Evolutionary conservation across 2,329 filamentous ascomycete genomes (phyloP), one percentile per base, ranked within the genome.

Genomic region (Fusarium keratoplasticum): DNA sequence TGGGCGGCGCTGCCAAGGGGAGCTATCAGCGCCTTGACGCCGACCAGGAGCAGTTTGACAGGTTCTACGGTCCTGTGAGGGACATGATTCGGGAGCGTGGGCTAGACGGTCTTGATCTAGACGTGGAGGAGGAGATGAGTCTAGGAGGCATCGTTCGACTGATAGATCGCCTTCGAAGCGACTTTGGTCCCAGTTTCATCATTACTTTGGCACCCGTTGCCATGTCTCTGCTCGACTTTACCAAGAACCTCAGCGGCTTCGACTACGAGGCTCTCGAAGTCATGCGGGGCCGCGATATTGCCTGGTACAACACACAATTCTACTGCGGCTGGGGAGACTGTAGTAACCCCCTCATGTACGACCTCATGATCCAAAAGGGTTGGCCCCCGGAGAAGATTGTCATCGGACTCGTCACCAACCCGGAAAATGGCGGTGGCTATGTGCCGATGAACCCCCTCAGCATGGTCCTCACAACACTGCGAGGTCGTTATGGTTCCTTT

Each of bases 241-340:
- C 80, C 25, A 83, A 81, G 54, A 93, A 94, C 80, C 87, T 97
- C 4, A 95, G 92, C 68, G 95, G 95, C 0, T 98, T 98, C 82
- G 89, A 91, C 80, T 98, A 98, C 82, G 87, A 90, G 52, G 86
- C 91, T 13, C 87, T 98, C 3, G 94, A 97, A 80, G 86, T 88
- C 13, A 87, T 90, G 81, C 87, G 90, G 7, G 92, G 92, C 1
- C 82, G 82, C 18, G 88, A 92, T 50, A 93, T 98, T 31, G 87
- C 88, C 4, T 98, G 95, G 90, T 98, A 98, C 82, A 98, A 98
- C 80, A 88, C 92, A 7, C 95, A 98, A 80, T 97, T 98, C 83
- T 98, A 98, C 86, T 96, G 94, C 79, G 95, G 95, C 2, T 98
- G 94, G 92, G 94, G 94, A 10, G 86, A 87, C 74, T 83, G 87